A percentile compares a stretch with the other conserved stretches of the same genome.
Evolutionary conservation across 257 asterid genomes (phyloP).

Genomic region (Linderniella brevidens): DNA sequence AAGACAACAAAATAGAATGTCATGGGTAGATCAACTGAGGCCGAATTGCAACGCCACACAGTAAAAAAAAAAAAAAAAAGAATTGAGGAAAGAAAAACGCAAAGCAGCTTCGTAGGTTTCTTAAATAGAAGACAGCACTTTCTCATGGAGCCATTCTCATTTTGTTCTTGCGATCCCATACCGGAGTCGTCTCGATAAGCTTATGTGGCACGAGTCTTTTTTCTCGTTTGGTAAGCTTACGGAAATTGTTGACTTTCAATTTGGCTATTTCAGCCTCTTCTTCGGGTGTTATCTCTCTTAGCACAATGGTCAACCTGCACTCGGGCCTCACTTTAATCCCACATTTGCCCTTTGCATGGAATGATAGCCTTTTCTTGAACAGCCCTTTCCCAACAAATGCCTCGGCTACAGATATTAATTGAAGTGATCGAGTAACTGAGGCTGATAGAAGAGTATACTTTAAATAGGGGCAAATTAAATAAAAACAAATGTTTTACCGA

Average conservation of each 20-base stretch:
- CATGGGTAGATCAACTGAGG: too few species aligned
- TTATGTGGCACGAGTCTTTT: constrained; percentile 71
- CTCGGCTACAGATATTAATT: constrained; percentile 39
- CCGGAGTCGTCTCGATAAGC: constrained; percentile 76
- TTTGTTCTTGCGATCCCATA: constrained; percentile 72
- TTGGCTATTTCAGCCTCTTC: constrained; percentile 88
- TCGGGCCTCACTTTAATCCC: constrained; percentile 59
- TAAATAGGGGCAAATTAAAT: background rate
- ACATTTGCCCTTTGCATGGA: constrained; percentile 53
- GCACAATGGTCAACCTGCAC: constrained; percentile 74
- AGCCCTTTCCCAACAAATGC: constrained; percentile 88
- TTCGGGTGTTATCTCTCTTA: constrained; percentile 70
- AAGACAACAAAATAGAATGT: too few species aligned
- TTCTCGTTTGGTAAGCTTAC: constrained; percentile 57
- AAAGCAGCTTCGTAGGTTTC: too few species aligned
- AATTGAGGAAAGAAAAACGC: too few species aligned
- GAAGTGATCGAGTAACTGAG: background rate
- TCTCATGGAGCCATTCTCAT: constrained; percentile 24
- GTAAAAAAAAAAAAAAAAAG: too few species aligned
- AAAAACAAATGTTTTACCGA: constrained; percentile 34
- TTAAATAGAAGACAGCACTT: too few species aligned
- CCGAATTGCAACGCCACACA: too few species aligned
- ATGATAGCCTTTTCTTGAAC: constrained; percentile 49
- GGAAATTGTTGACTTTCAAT: constrained; percentile 67
- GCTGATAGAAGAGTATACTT: background rate